Evolutionary conservation across 495 filamentous ascomycete species (phyloP).

Genomic region (Penicillium mononematosum): DNA sequence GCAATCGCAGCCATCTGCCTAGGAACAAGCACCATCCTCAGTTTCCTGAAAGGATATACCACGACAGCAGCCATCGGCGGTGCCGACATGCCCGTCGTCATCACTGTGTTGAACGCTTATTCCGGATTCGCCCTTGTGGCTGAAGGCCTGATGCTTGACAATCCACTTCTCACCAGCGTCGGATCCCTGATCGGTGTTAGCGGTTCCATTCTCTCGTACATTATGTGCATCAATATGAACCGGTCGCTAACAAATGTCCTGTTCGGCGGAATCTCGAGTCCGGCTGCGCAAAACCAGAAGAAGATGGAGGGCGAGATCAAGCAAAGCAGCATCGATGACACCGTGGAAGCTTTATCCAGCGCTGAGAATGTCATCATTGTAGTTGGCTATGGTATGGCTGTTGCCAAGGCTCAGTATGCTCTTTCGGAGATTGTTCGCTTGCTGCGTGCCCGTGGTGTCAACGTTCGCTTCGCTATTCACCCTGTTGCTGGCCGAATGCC

Average conservation of each 20-base stretch:
- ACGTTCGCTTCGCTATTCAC: slow-evolving; percentile 83
- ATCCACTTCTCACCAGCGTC: slow-evolving; percentile 72
- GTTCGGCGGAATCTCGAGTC: slow-evolving; percentile 71
- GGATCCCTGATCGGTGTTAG: slow-evolving; percentile 78
- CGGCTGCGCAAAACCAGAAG: slow-evolving; percentile 53
- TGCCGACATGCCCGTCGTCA: slow-evolving; percentile 86
- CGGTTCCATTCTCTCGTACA: slow-evolving; percentile 79
- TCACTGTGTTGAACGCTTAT: slow-evolving; percentile 82
- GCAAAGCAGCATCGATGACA: slow-evolving; percentile 71
- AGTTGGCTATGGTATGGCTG: slow-evolving; percentile 85
- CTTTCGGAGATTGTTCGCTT: slow-evolving; percentile 73
- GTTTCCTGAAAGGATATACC: slow-evolving; percentile 78
- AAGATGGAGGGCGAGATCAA: slow-evolving; percentile 74
- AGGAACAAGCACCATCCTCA: slow-evolving; percentile 68
- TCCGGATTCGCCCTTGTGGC: slow-evolving; percentile 81
- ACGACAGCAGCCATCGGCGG: slow-evolving; percentile 80
- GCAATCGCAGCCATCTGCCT: slow-evolving; percentile 71
- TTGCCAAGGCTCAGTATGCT: slow-evolving; percentile 83
- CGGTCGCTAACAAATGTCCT: slow-evolving; percentile 75
- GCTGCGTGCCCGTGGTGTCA: slow-evolving; percentile 66
- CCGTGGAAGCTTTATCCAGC: slow-evolving; percentile 64
- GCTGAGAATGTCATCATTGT: slow-evolving; percentile 79
- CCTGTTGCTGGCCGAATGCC: slow-evolving; percentile 84
- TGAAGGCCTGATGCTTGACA: slow-evolving; percentile 85
- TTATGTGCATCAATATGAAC: slow-evolving; percentile 84